These are phyloP conservation scores for Solanum microdontum DNA, from an alignment of 257 asterid genomes.

Conservation along the genomic window DNA sequence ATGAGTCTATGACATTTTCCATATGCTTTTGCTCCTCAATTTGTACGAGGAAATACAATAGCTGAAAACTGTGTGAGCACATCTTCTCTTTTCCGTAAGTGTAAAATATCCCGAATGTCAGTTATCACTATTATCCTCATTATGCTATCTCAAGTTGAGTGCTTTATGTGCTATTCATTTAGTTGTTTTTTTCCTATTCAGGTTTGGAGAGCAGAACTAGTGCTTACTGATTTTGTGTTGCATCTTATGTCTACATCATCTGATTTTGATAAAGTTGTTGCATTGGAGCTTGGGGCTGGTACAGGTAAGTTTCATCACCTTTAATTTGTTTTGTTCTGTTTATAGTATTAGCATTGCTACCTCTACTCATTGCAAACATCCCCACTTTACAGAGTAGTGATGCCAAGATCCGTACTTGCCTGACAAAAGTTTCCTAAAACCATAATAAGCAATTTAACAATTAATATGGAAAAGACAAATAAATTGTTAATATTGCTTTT, in stretches of 20 bases:
- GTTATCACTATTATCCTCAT: neutral
- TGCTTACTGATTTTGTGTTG: constrained; percentile 79
- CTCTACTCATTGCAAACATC: neutral
- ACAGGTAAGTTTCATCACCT: constrained; percentile 40
- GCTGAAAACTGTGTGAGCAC: neutral
- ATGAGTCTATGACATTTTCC: neutral
- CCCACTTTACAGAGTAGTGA: neutral
- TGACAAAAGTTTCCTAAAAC: neutral
- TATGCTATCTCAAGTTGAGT: neutral
- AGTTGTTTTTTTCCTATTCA: constrained; percentile 8
- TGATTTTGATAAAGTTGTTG: constrained; percentile 48
- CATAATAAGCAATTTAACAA: neutral
- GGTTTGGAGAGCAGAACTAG: constrained; percentile 93
- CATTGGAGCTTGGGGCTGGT: constrained; percentile 90
- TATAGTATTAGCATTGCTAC: neutral
- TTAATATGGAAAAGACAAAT: neutral
- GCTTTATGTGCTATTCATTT: neutral
- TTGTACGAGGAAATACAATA: neutral
- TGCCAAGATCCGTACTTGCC: neutral
- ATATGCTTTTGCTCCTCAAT: neutral
- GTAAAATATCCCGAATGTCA: neutral
- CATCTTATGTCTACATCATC: constrained; percentile 54
- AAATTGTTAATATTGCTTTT: neutral
- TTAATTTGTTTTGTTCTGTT: neutral
- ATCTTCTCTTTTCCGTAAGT: neutral